These are phyloP conservation scores for Teratosphaeria zuluensis DNA, from an alignment of 2,329 filamentous ascomycete genomes.

Conservation along the genomic window DNA sequence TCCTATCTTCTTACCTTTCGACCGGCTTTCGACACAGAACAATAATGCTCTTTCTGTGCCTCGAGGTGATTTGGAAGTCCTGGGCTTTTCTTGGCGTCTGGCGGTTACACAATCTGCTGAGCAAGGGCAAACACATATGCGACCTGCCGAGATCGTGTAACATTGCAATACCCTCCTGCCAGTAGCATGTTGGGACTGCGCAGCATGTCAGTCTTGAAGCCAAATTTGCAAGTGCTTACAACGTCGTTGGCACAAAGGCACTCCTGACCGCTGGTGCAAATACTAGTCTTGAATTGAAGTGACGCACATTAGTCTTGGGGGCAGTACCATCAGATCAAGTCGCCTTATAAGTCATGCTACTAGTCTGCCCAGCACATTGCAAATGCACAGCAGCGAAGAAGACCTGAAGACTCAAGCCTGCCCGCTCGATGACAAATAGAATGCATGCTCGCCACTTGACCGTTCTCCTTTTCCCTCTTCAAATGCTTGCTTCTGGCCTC, in stretches of 20 bases:
- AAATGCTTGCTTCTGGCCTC: not conserved
- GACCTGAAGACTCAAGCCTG: not conserved
- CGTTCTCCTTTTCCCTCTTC: not conserved
- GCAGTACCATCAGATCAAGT: too few species aligned
- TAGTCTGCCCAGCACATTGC: not conserved
- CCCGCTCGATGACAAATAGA: not conserved
- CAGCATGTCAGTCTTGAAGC: not conserved
- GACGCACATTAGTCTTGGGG: not conserved
- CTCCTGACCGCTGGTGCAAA: not conserved
- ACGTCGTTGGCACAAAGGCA: not conserved
- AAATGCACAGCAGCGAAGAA: not conserved
- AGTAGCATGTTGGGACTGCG: not conserved
- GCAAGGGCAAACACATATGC: not conserved
- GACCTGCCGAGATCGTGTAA: not conserved
- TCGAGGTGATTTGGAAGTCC: not conserved
- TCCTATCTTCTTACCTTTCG: not conserved
- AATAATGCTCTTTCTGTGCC: not conserved
- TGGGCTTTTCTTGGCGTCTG: not conserved
- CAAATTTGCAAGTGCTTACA: not conserved
- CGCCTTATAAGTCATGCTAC: not conserved
- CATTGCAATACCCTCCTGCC: not conserved
- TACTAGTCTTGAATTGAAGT: not conserved
- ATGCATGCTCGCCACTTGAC: not conserved
- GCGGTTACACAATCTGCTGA: not conserved
- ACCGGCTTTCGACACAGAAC: too few species aligned